Conservation (phyloP, 2,329 filamentous ascomycete species). For the Colletotrichum theobromicola region DNA sequence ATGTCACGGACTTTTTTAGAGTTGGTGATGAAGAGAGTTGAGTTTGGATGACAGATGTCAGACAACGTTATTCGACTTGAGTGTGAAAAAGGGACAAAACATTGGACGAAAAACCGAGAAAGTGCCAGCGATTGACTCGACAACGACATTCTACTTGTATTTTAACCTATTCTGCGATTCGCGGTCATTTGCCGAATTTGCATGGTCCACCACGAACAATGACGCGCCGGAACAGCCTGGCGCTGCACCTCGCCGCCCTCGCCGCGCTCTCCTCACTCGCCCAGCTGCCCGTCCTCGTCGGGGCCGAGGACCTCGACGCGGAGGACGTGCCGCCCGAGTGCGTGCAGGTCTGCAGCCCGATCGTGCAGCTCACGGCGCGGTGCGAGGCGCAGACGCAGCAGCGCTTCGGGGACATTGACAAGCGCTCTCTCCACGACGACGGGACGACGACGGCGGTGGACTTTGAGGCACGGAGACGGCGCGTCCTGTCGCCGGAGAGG, state of each 20-base stretch:
- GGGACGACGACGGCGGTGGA: background rate
- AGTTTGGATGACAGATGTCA: background rate
- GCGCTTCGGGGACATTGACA: background rate
- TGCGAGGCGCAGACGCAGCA: constrained; percentile 3
- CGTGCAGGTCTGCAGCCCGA: background rate
- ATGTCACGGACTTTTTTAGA: background rate
- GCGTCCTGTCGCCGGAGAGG: background rate
- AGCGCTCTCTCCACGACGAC: background rate
- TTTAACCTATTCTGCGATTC: background rate
- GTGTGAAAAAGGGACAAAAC: background rate
- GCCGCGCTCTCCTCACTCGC: background rate
- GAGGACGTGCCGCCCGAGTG: constrained; percentile 16
- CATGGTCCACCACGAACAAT: background rate
- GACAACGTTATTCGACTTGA: background rate
- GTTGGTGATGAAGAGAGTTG: background rate
- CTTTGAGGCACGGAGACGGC: background rate
- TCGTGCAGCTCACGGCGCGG: constrained; percentile 4
- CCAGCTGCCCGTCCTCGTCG: background rate
- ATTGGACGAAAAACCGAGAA: background rate
- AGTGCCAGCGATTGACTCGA: background rate
- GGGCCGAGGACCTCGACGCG: constrained; percentile 8
- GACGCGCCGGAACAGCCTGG: background rate
- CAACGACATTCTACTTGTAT: background rate
- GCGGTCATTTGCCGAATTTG: background rate
- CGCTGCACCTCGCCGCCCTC: background rate